Evolutionary conservation across 176 grass and related monocot species (phyloP).

Genomic region (Oryza rufipogon): DNA sequence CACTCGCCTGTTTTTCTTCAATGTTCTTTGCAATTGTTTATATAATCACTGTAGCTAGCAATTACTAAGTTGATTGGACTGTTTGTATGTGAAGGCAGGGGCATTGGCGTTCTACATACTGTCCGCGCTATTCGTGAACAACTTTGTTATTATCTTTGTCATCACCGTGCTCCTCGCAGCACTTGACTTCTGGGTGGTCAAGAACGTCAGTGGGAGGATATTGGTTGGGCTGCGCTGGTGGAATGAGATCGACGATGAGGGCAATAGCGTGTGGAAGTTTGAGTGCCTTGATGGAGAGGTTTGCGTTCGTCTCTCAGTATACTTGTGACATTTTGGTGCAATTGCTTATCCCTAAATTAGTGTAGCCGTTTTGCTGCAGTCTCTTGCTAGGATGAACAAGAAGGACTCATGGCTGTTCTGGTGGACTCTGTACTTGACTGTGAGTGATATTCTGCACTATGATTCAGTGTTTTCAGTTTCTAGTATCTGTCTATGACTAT

Average conservation of each 20-base stretch:
- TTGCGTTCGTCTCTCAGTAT: neutral
- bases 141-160: slow-evolving; percentile 83
- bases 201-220: slow-evolving; percentile 83
- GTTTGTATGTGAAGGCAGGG: slow-evolving; percentile 52
- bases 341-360: neutral
- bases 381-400: slow-evolving; percentile 90
- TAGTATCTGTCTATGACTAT: neutral
- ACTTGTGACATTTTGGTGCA: neutral
- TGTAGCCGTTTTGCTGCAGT: slow-evolving; percentile 46
- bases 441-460: slow-evolving; percentile 42
- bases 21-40: neutral
- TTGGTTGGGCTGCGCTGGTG: slow-evolving; percentile 83
- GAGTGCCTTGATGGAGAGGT: slow-evolving; percentile 86
- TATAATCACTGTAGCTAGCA: neutral
- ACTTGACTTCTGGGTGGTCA: slow-evolving; percentile 91
- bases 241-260: slow-evolving; percentile 79
- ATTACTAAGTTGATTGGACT: slow-evolving; percentile 5
- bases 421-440: slow-evolving; percentile 92
- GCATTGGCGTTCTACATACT: slow-evolving; percentile 82
- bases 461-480: neutral
- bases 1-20: slow-evolving; percentile 8
- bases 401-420: slow-evolving; percentile 96
- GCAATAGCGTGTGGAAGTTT: slow-evolving; percentile 87
- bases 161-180: slow-evolving; percentile 78
- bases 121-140: slow-evolving; percentile 70